Evolutionary conservation across 768 basidiomycete species (phyloP).

Genomic region (Crassisporium funariophilum): DNA sequence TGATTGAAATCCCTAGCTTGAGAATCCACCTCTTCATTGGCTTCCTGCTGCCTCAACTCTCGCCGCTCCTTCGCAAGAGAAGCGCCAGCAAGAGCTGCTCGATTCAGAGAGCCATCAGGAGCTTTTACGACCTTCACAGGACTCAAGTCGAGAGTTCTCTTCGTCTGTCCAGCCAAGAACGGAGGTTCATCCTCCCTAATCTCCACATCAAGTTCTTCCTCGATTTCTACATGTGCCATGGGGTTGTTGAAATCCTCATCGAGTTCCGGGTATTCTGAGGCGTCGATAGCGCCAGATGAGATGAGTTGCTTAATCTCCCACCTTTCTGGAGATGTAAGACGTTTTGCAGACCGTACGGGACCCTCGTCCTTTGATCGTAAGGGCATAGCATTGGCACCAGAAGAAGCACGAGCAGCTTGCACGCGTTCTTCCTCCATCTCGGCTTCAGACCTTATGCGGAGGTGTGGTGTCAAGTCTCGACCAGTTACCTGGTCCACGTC

Average conservation of each 20-base stretch:
- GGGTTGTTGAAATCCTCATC: constrained; percentile 85
- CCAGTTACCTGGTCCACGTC: constrained; percentile 94
- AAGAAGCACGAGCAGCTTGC: constrained; percentile 61
- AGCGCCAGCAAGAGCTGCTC: constrained; percentile 93
- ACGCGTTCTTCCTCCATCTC: constrained; percentile 85
- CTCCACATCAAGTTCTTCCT: constrained; percentile 97
- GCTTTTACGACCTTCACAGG: constrained; percentile 99
- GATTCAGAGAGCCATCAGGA: constrained; percentile 94
- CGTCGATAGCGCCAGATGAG: constrained; percentile 88
- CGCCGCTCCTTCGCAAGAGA: constrained; percentile 93
- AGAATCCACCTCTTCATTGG: constrained; percentile 91
- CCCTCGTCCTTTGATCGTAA: constrained; percentile 55
- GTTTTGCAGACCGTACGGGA: constrained; percentile 77
- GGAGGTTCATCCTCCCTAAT: constrained; percentile 96
- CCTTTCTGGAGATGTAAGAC: constrained; percentile 93
- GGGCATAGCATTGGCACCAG: constrained; percentile 88
- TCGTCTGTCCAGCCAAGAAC: constrained; percentile 95
- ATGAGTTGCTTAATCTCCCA: constrained; percentile 99
- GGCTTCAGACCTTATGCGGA: constrained; percentile 91
- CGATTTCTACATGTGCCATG: constrained; percentile 79
- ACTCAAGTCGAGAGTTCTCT: constrained; percentile 91
- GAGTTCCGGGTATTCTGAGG: constrained; percentile 92
- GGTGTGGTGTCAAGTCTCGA: constrained; percentile 90
- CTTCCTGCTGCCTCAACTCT: constrained; percentile 92
- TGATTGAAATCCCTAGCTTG: constrained; percentile 93